A percentile compares a stretch with the other conserved stretches of the same genome.
phyloP scores from a whole-genome alignment of 2,329 filamentous ascomycete genomes.

The Calonectria montana region DNA sequence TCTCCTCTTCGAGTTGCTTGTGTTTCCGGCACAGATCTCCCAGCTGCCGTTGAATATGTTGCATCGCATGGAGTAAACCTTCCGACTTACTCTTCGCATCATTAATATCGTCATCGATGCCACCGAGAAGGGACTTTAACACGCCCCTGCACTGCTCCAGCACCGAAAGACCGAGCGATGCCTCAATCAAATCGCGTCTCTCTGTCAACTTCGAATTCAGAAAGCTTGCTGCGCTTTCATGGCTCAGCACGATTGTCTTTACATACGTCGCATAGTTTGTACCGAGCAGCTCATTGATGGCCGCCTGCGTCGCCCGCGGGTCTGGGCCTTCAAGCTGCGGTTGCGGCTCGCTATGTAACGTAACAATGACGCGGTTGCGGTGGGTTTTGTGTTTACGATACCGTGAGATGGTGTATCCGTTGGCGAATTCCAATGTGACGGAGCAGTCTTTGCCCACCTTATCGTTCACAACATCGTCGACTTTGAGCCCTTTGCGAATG shows the following conservation, averaged over 20 bases:
- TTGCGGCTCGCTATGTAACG: conserved; percentile 23
- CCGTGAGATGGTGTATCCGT: conserved; percentile 32
- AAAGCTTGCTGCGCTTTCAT: conserved; percentile 36
- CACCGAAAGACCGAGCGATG: conserved; percentile 31
- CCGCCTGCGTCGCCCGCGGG: conserved; percentile 21
- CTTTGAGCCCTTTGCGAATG: conserved; percentile 25
- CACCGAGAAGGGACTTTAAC: conserved; percentile 17
- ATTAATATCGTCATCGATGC: not conserved
- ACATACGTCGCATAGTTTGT: conserved; percentile 32
- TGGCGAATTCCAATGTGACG: conserved; percentile 33
- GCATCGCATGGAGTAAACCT: not conserved
- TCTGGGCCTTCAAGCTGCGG: conserved; percentile 23
- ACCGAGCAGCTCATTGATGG: conserved; percentile 33
- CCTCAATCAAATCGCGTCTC: conserved; percentile 28
- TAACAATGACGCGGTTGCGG: conserved; percentile 28
- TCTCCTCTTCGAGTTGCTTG: conserved; percentile 9
- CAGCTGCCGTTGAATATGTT: not conserved
- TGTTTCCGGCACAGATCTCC: not conserved
- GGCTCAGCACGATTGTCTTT: conserved; percentile 30
- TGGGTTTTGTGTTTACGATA: conserved; percentile 31
- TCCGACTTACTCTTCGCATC: not conserved
- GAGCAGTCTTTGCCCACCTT: conserved; percentile 30
- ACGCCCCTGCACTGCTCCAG: conserved; percentile 25
- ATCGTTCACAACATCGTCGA: conserved; percentile 35
- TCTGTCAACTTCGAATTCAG: conserved; percentile 24